Evolutionary conservation across 2,329 filamentous ascomycete genomes (phyloP), one percentile per base, ranked within the genome.

Genomic region (Beauveria brongniartii): DNA sequence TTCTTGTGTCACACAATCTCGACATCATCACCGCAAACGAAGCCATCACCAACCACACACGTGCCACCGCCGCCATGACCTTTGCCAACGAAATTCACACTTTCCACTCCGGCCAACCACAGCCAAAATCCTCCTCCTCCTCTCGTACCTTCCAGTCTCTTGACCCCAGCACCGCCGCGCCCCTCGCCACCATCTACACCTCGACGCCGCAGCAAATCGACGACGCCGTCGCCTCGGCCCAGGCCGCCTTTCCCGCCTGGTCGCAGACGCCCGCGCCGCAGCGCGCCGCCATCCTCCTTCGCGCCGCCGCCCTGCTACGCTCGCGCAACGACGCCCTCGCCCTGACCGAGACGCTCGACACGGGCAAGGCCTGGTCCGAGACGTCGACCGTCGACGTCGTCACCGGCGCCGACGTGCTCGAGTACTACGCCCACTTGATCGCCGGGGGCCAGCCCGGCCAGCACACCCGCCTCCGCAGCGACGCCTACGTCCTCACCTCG

Each of bases 361-460:
- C 91, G 0, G 91, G 92, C 70, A 95, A 95, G 73, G 85, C 91
- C 8, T 93, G 83, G 74, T 88, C 88, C 3, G 91, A 96, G 75
- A 96, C 92, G 3, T 90, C 87, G 58, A 86, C 87, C 0, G 90
- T 96, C 30, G 92, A 96, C 70, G 80, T 96, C 24, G 82, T 87
- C 47, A 94, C 91, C 0, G 91, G 91, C 53, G 89, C 89, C 26
- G 91, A 95, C 72, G 90, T 92, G 34, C 80, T 95, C 63, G 91
- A 94, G 72, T 95, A 92, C 77, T 95, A 90, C 73, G 91, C 90
- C 62, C 89, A 90, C 69, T 78, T 92, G 59, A 84, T 93, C 50
- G 90, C 87, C 26, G 90, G 90, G 59, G 88, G 91, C 22, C 77
- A 93, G 64, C 92, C 93, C 68, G 91, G 91, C 62, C 90, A 93